phyloP scores from a whole-genome alignment of 306 rosid species.

The Citrullus colocynthis region DNA sequence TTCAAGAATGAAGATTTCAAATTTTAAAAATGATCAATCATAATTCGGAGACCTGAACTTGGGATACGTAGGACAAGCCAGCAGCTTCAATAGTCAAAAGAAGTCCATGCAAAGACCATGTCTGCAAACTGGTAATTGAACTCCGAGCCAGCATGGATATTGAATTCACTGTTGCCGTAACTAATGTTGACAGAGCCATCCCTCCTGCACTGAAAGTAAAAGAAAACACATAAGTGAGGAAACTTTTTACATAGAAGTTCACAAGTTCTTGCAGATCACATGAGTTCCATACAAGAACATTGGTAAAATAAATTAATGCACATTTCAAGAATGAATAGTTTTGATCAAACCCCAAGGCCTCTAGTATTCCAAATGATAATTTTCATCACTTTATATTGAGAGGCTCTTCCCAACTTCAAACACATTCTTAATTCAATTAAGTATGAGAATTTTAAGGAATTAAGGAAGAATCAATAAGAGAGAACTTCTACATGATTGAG shows the following conservation, averaged over 20 bases:
- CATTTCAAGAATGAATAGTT: not conserved
- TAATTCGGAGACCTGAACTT: constrained; percentile 70
- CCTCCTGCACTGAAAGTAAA: constrained; percentile 94
- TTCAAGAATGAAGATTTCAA: not conserved
- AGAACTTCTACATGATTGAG: no score
- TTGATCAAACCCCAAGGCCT: no score
- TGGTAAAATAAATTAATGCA: not conserved
- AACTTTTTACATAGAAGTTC: not conserved
- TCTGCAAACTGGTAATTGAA: constrained; percentile 64
- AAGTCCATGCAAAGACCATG: constrained; percentile 97
- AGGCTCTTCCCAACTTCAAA: no score
- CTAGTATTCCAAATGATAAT: no score
- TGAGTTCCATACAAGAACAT: not conserved
- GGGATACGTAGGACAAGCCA: constrained; percentile 88
- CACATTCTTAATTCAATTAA: no score
- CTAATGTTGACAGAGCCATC: constrained; percentile 89
- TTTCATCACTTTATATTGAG: no score
- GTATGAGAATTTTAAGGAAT: no score
- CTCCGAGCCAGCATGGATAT: constrained; percentile 73
- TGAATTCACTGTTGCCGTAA: constrained; percentile 88
- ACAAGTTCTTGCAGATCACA: not conserved
- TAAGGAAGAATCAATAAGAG: no score
- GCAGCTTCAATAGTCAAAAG: constrained; percentile 97
- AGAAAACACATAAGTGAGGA: not conserved
- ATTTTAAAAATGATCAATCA: constrained; percentile 1